Evolutionary conservation across 2,329 filamentous ascomycete genomes (phyloP).

Genomic region (Diplodia sapinea): DNA sequence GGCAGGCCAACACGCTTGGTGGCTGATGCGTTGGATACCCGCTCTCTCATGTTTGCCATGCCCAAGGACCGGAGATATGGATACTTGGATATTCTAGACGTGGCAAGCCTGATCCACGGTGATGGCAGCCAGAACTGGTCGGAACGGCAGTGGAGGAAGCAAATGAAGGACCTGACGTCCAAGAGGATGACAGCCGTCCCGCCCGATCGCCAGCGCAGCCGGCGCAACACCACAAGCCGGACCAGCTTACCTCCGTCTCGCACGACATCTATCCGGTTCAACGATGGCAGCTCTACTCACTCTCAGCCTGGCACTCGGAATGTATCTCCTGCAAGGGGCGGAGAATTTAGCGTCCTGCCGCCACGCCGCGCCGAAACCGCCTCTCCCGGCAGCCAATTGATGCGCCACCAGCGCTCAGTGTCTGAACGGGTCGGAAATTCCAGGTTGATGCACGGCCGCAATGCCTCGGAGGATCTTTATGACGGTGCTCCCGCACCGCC

Average conservation of each 20-base stretch:
- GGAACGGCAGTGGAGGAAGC: slow-evolving; percentile 87
- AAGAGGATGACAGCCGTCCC: slow-evolving; percentile 67
- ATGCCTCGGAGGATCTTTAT: slow-evolving; percentile 43
- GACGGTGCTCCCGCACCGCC: slow-evolving; percentile 51
- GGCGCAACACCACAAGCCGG: slow-evolving; percentile 53
- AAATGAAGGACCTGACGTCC: slow-evolving; percentile 85
- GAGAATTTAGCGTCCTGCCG: slow-evolving; percentile 39
- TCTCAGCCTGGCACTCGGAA: slow-evolving; percentile 55
- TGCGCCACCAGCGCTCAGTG: slow-evolving; percentile 55
- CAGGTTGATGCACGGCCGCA: slow-evolving; percentile 16
- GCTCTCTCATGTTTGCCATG: slow-evolving; percentile 98
- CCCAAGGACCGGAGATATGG: slow-evolving; percentile 86
- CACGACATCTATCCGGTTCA: slow-evolving; percentile 49
- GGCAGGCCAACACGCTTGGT: slow-evolving; percentile 85
- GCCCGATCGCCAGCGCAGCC: slow-evolving; percentile 31
- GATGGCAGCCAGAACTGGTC: slow-evolving; percentile 78
- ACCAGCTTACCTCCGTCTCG: slow-evolving; percentile 47
- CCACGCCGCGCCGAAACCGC: slow-evolving; percentile 53
- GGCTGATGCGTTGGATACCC: slow-evolving; percentile 82
- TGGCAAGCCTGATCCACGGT: slow-evolving; percentile 77
- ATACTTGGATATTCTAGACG: slow-evolving; percentile 87
- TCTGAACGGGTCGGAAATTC: slow-evolving; percentile 46
- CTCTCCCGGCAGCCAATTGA: slow-evolving; percentile 41
- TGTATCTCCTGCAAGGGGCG: slow-evolving; percentile 48
- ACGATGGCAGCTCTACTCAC: slow-evolving; percentile 49